A percentile compares a stretch with the other conserved stretches of the same genome.
Conservation (phyloP, 2,329 filamentous ascomycete species). For the Pseudocercospora fuligena region DNA sequence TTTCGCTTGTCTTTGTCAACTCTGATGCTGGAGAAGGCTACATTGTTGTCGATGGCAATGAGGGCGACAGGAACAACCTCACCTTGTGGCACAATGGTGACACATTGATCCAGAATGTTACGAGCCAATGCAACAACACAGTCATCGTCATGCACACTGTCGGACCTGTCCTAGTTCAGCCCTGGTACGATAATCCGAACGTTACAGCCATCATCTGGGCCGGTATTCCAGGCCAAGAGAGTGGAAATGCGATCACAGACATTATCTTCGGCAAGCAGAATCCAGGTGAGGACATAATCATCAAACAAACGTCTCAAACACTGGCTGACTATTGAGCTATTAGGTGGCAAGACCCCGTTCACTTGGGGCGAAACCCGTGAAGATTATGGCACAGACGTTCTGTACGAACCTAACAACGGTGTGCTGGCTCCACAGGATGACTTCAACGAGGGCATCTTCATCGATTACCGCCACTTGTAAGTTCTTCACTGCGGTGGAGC, state of each 20-base stretch:
- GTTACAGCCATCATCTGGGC: constrained; percentile 82
- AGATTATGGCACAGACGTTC: constrained; percentile 71
- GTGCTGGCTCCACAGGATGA: constrained; percentile 69
- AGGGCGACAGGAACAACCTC: constrained; percentile 87
- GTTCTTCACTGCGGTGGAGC: not conserved
- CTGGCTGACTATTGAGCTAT: no score
- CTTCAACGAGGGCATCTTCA: constrained; percentile 78
- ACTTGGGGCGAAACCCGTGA: constrained; percentile 72
- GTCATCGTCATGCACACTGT: constrained; percentile 89
- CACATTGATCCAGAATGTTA: constrained; percentile 77
- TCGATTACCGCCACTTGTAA: constrained; percentile 75
- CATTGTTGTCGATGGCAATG: constrained; percentile 80
- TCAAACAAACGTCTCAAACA: no score
- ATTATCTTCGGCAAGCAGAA: not conserved
- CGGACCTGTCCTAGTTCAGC: constrained; percentile 76
- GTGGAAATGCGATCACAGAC: constrained; percentile 25
- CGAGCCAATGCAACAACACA: constrained; percentile 80
- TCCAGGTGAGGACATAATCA: no score
- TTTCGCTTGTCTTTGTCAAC: constrained; percentile 84
- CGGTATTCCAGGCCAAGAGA: constrained; percentile 32
- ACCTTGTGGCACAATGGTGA: constrained; percentile 88
- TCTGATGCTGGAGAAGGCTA: constrained; percentile 85
- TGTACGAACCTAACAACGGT: constrained; percentile 72
- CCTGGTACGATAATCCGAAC: constrained; percentile 77
- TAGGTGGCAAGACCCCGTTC: constrained; percentile 54